Evolutionary conservation across 2,329 filamentous ascomycete genomes (phyloP), one percentile per base, ranked within the genome.

Genomic region (Fusarium goolgardi): DNA sequence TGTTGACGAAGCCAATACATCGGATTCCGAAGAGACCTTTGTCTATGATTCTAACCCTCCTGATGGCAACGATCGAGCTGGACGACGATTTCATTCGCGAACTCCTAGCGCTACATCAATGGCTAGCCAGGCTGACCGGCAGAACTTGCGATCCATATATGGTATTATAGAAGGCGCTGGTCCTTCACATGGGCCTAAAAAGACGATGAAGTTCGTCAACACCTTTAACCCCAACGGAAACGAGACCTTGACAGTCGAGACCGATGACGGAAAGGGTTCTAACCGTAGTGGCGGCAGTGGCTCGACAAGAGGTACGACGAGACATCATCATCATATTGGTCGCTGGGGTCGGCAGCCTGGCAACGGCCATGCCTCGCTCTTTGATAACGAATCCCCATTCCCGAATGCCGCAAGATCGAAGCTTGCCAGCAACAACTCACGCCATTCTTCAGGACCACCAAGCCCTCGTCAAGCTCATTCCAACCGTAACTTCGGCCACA

Each of bases 41-140:
- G 96, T 99, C 18, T 99, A 99, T 80, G 96, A 99, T 79, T 98
- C 96, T 27, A 99, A 99, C 75, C 96, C 95, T 12, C 92, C 93
- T 52, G 89, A 91, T 69, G 79, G 76, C 50, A 83, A 81, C 49
- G 87, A 90, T 55, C 83, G 88, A 40, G 67, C 75, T 35, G 86
- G 86, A n/a, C 87, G 88, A 67, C 88, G 94, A 64, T 93, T 95
- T 78, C 95, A 98, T 80, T 98, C 95, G 21, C 89, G 96, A 66
- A 99, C 96, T 2, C 96, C 96, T 9, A 98, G 94, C 78, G 92
- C 94, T 43, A 96, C 95, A 6, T 98, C 95, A 8, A 89, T 91
- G 86, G 85, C 79, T 21, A 93, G 91, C 78, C 88, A 92, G 73
- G 83, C 87, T 15, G 90, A 94, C 55, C 77, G 80, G 27, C 76